phyloP scores from a whole-genome alignment of 768 basidiomycete genomes.

The Pholiota molesta region DNA sequence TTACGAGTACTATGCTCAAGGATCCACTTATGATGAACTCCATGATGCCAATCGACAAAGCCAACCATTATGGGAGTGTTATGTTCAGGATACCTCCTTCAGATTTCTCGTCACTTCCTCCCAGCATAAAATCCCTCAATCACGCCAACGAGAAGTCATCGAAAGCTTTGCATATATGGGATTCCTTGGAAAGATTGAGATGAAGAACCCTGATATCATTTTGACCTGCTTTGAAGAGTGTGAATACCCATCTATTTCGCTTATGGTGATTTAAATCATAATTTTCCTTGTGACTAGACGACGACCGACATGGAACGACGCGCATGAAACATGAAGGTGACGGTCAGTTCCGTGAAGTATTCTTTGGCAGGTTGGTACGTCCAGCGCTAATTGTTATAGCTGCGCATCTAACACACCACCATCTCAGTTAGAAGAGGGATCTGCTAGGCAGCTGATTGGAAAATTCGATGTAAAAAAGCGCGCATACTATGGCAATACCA shows the following conservation, averaged over 20 bases:
- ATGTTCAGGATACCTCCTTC: constrained; percentile 72
- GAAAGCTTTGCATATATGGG: constrained; percentile 87
- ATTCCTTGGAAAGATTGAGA: constrained; percentile 77
- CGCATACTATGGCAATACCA: constrained; percentile 91
- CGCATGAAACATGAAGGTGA: constrained; percentile 60
- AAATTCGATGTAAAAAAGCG: constrained; percentile 90
- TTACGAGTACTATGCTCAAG: constrained; percentile 79
- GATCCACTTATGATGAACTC: constrained; percentile 66
- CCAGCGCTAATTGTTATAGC: constrained; percentile 3
- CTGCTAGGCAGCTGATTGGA: constrained; percentile 66
- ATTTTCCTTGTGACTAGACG: constrained; percentile 35
- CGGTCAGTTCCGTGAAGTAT: constrained; percentile 70
- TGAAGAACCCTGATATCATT: constrained; percentile 76
- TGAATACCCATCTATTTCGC: constrained; percentile 37
- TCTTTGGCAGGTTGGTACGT: constrained; percentile 88
- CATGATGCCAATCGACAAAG: constrained; percentile 56
- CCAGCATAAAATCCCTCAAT: constrained; percentile 73
- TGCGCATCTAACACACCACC: constrained; percentile 1
- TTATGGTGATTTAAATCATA: background rate
- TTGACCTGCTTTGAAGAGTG: constrained; percentile 88
- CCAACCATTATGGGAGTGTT: constrained; percentile 56
- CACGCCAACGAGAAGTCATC: constrained; percentile 66
- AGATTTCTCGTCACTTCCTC: constrained; percentile 77
- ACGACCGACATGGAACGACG: constrained; percentile 47
- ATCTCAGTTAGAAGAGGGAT: constrained; percentile 57